Conservation (phyloP, 768 basidiomycete species). For the Thelephora ganbajun region DNA sequence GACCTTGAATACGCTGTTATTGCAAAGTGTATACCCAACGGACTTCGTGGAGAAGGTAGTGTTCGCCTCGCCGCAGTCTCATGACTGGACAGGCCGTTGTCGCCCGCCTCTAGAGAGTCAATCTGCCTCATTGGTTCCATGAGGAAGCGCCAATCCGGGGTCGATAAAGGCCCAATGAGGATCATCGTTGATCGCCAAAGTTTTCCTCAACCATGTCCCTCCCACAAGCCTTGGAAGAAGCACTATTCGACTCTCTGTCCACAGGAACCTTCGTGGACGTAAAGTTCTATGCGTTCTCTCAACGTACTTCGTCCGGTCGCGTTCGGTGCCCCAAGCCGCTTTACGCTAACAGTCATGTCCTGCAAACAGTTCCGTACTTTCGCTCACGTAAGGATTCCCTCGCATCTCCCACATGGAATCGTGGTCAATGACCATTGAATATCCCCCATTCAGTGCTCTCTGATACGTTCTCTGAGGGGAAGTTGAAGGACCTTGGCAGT, state of each 20-base stretch:
- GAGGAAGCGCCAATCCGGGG: too few relatives aligned
- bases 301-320: background rate
- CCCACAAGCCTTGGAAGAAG: background rate
- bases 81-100: too few relatives aligned
- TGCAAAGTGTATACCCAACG: too few relatives aligned
- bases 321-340: conserved; percentile 5
- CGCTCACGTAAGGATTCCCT: conserved; percentile 5
- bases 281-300: conserved; percentile 7
- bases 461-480: conserved; percentile 8
- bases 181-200: too few relatives aligned
- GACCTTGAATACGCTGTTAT: too few relatives aligned
- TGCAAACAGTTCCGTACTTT: conserved; percentile 6
- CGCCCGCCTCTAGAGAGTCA: too few relatives aligned
- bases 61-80: too few relatives aligned
- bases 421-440: background rate
- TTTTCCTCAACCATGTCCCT: too few relatives aligned
- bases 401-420: conserved; percentile 3
- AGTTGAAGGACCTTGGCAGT: background rate
- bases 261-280: conserved; percentile 1
- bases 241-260: conserved; percentile 2
- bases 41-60: too few relatives aligned
- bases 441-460: conserved; percentile 5
- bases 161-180: too few relatives aligned
- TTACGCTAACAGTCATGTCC: conserved; percentile 5
- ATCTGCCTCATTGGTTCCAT: too few relatives aligned